Base-by-base conservation (phyloP, 306 rosid species). In the Lathyrus aphaca region DNA sequence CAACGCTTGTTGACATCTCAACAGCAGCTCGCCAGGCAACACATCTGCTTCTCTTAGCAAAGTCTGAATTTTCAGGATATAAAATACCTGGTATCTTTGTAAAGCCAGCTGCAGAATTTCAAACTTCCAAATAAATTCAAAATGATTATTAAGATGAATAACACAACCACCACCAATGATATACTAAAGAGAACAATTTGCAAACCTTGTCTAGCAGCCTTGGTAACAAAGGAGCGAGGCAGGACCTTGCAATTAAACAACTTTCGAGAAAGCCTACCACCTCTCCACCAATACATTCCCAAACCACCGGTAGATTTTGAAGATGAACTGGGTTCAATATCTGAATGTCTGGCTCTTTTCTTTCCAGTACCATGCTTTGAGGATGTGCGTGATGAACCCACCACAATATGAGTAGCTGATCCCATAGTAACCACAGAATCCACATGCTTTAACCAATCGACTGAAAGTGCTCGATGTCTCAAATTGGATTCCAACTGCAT, bases 151-250 rank as follows among this genome's bases (percentile, higher is more conserved):
- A 51, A 75, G 87, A 69, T 75, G 51, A 77, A 77, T 39, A 77
- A 74, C 46, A 73, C 49, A 71, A 77, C 48, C 48, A 80, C 53
- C 71, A 58, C 29, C 69, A 66, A 64, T 43, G 62, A 69, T 16
- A 76, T 70, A 75, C 21, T 63, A 23, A 56, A 66, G 67, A 64
- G 56, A 72, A 62, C 15, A 77, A 76, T 35, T 64, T 55, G 51
- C 81, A 56, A 64, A 94, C 99, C 99, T 94, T 88, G 95, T 87
- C 96, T 80, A 71, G 96, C 97, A 73, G 96, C 99, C 86, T 87
- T 94, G 38, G 95, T 73, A 80, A 80, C 82, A 87, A 91, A 77
- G 55, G 92, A 73, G 64, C 44, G 82, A 69, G 99, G 99, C 81
- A 94, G 69, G 74, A 49, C 82, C 84, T 94, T 94, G 82, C 91